Conservation (phyloP, 2,329 filamentous ascomycete species). For the Grosmannia penicillata region DNA sequence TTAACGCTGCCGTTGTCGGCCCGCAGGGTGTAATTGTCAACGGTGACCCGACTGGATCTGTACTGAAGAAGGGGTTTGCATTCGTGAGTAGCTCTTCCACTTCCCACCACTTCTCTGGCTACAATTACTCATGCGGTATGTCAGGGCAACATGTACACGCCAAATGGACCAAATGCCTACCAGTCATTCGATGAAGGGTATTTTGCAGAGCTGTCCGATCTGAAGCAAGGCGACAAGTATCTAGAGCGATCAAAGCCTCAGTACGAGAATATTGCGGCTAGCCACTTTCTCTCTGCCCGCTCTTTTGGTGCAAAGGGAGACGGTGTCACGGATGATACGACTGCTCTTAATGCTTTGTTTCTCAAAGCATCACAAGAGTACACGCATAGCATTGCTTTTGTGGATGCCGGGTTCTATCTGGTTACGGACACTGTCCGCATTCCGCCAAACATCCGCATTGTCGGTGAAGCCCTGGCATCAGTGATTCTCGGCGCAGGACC, state of each 20-base stretch:
- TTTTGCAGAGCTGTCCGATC: conserved; percentile 32
- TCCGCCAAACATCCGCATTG: conserved; percentile 35
- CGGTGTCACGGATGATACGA: conserved; percentile 60
- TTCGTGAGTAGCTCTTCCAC: conserved; percentile 11
- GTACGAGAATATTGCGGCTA: conserved; percentile 45
- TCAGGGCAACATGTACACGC: conserved; percentile 52
- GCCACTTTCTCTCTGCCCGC: conserved; percentile 55
- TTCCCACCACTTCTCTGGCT: background rate
- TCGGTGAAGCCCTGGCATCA: conserved; percentile 42
- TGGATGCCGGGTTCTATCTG: conserved; percentile 49
- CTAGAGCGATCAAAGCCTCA: conserved; percentile 67
- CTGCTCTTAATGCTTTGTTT: conserved; percentile 42
- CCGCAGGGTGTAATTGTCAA: conserved; percentile 30
- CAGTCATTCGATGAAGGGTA: conserved; percentile 24
- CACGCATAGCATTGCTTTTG: conserved; percentile 35
- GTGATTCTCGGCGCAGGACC: conserved; percentile 41
- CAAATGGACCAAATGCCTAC: conserved; percentile 26
- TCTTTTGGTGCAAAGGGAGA: conserved; percentile 56
- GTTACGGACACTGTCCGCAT: conserved; percentile 39
- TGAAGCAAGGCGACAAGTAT: conserved; percentile 40
- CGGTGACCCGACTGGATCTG: conserved; percentile 29
- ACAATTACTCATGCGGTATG: background rate
- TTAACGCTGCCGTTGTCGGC: conserved; percentile 27
- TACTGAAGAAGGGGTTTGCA: conserved; percentile 38
- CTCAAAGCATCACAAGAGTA: conserved; percentile 17